Conservation (phyloP, 768 basidiomycete species). For the Rhizopogon vulgaris region DNA sequence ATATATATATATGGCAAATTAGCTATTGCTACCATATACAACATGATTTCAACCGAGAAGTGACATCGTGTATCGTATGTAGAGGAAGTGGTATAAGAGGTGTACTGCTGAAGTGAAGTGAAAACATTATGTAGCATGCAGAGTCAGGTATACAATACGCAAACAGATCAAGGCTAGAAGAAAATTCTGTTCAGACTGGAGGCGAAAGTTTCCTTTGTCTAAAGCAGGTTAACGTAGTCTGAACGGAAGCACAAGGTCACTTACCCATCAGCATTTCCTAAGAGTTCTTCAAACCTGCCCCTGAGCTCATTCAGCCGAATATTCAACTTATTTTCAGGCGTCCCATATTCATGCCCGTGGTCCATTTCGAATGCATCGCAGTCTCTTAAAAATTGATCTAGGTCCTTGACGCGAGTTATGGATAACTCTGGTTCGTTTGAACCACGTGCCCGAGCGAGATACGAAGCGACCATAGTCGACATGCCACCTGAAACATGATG, state of each 20-base stretch:
- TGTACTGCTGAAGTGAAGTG: not conserved
- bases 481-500: slow-evolving; percentile 42
- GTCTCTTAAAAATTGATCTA: slow-evolving; percentile 65
- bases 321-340: slow-evolving; percentile 6
- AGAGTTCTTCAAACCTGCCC: slow-evolving; percentile 22
- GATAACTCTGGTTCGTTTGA: slow-evolving; percentile 69
- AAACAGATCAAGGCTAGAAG: not conserved
- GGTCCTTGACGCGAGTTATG: slow-evolving; percentile 45
- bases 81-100: not conserved
- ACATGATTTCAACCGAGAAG: no score
- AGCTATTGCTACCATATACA: no score
- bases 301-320: slow-evolving; percentile 8
- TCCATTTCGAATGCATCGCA: slow-evolving; percentile 53
- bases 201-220: slow-evolving; percentile 16
- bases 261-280: slow-evolving; percentile 21
- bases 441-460: slow-evolving; percentile 63
- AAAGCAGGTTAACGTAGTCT: not conserved
- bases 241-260: not conserved
- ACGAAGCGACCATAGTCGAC: slow-evolving; percentile 63
- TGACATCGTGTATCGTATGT: not conserved
- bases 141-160: not conserved
- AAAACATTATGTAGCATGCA: not conserved
- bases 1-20: no score
- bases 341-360: slow-evolving; percentile 33
- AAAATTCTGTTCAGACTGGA: slow-evolving; percentile 8